Evolutionary conservation across 768 basidiomycete species (phyloP).

Genomic region (Rhodotorula graminis): DNA sequence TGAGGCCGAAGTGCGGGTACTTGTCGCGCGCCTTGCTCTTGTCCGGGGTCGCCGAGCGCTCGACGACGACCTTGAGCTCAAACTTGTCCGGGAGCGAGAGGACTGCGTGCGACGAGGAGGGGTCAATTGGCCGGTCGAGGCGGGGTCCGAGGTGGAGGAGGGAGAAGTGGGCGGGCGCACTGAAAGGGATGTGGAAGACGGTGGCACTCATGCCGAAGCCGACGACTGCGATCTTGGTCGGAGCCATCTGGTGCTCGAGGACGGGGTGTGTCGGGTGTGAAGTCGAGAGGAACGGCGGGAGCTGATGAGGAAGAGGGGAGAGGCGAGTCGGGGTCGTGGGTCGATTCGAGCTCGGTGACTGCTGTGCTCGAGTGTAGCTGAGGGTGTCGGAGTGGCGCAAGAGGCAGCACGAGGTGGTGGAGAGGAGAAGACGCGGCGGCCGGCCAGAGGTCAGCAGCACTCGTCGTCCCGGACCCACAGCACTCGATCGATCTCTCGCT

Average conservation of each 20-base stretch:
- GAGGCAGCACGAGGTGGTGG: no score
- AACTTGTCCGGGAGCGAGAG: constrained; percentile 64
- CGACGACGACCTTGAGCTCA: constrained; percentile 66
- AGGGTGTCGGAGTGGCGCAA: no score
- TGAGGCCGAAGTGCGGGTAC: constrained; percentile 51
- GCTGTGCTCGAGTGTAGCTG: no score
- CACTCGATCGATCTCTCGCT: no score
- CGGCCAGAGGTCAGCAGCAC: no score
- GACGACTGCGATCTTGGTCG: constrained; percentile 25
- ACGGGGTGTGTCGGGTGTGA: neutral
- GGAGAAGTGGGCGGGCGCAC: neutral
- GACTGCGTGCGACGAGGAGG: constrained; percentile 43
- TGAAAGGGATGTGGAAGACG: constrained; percentile 75
- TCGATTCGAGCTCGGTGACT: no score
- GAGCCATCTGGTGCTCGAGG: neutral
- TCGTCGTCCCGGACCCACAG: no score
- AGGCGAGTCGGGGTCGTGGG: neutral
- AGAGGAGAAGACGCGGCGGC: no score
- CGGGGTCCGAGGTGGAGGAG: neutral
- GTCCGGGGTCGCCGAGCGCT: constrained; percentile 55
- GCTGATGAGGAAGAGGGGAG: neutral
- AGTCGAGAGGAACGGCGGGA: neutral
- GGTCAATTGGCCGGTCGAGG: no score
- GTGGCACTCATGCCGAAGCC: constrained; percentile 37
- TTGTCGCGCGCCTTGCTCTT: constrained; percentile 64